Evolutionary conservation across 345 rosid species (phyloP).

Genomic region (Xanthoceras sorbifolium): DNA sequence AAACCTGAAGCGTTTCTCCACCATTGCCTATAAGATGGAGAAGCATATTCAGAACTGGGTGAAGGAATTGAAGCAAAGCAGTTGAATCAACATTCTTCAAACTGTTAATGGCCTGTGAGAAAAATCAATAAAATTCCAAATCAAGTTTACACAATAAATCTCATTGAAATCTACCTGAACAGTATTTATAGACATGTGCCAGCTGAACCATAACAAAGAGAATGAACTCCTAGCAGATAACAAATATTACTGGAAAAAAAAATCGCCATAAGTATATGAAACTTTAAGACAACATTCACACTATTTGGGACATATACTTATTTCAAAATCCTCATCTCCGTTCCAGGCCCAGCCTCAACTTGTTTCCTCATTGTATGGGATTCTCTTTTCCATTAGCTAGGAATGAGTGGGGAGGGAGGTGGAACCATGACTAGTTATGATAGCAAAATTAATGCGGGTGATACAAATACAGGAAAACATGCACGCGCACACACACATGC

Average conservation of each 20-base stretch:
- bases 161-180: neutral
- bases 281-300: neutral
- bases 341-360: neutral
- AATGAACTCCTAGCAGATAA: neutral
- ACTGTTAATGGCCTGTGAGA: slow-evolving; percentile 91
- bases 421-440: neutral
- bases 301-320: slow-evolving; percentile 7
- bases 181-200: neutral
- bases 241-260: neutral
- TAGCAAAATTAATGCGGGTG: neutral
- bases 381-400: neutral
- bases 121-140: slow-evolving; percentile 8
- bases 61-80: slow-evolving; percentile 98
- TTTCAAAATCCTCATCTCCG: neutral
- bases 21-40: slow-evolving; percentile 99
- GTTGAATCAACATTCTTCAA: slow-evolving; percentile 96
- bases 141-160: neutral
- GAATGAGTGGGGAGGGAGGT: neutral
- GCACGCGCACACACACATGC: neutral
- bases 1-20: slow-evolving; percentile 99
- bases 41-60: slow-evolving; percentile 94
- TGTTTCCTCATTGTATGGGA: neutral
- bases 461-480: neutral
- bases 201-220: slow-evolving; percentile 1
- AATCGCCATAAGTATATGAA: neutral